These are phyloP conservation scores for Fomitopsis pinicola DNA, from an alignment of 1,284 basidiomycete genomes.

Conservation along the genomic window DNA sequence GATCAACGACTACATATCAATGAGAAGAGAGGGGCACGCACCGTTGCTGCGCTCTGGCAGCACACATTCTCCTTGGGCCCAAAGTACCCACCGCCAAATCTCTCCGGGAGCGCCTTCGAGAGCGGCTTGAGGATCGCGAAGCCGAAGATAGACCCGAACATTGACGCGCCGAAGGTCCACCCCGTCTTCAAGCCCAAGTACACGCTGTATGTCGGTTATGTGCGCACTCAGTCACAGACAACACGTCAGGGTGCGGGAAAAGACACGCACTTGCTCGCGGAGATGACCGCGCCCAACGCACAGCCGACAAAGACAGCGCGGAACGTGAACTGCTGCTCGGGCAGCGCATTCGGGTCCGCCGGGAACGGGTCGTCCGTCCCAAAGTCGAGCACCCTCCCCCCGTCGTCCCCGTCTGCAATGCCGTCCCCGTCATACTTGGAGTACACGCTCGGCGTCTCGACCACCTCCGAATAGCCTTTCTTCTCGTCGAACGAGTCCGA, in stretches of 20 bases:
- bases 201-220: background rate
- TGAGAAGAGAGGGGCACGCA: background rate
- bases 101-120: constrained; percentile 9
- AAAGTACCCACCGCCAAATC: constrained; percentile 10
- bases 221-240: no score
- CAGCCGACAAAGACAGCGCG: constrained; percentile 12
- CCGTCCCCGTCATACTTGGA: constrained; percentile 12
- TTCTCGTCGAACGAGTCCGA: constrained; percentile 6
- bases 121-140: constrained; percentile 4
- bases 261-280: constrained; percentile 18
- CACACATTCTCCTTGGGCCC: constrained; percentile 13
- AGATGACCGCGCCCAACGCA: constrained; percentile 11
- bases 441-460: background rate
- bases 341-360: constrained; percentile 13
- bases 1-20: background rate
- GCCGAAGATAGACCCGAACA: constrained; percentile 3
- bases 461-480: constrained; percentile 5
- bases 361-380: constrained; percentile 19
- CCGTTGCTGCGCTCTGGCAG: constrained; percentile 10
- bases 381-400: constrained; percentile 5
- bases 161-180: constrained; percentile 15
- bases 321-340: constrained; percentile 19
- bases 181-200: constrained; percentile 6
- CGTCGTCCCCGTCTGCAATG: constrained; percentile 8
- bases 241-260: background rate